phyloP scores from a whole-genome alignment of 495 filamentous ascomycete species.

The Penicillium cataractarum region DNA sequence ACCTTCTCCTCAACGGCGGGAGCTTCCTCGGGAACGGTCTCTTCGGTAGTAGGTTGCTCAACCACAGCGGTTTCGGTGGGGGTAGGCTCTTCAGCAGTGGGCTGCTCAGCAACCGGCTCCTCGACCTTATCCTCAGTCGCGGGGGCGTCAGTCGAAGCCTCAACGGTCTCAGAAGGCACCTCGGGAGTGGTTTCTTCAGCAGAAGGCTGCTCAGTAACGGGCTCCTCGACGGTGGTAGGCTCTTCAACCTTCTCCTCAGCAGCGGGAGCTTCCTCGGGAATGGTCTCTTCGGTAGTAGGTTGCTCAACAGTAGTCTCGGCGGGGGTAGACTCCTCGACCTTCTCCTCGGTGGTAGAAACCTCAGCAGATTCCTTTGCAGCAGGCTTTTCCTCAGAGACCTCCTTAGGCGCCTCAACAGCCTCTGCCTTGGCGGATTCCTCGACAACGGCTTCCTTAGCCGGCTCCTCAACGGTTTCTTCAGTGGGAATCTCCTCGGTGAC shows the following conservation, averaged over 20 bases:
- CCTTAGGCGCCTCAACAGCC: conserved; percentile 6
- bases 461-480: conserved; percentile 23
- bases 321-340: not conserved
- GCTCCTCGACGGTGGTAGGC: conserved; percentile 5
- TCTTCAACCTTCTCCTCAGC: not conserved
- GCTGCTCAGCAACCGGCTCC: not conserved
- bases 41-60: not conserved
- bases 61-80: not conserved
- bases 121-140: not conserved
- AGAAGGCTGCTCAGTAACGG: conserved; percentile 3
- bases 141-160: not conserved
- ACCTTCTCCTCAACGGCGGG: not conserved
- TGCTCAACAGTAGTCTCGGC: conserved; percentile 15
- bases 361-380: conserved; percentile 12
- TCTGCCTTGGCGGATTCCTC: conserved; percentile 9
- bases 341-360: not conserved
- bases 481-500: conserved; percentile 2
- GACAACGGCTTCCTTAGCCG: conserved; percentile 12
- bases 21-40: not conserved
- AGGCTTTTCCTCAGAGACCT: conserved; percentile 17
- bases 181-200: not conserved
- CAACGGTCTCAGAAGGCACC: conserved; percentile 5
- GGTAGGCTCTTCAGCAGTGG: not conserved
- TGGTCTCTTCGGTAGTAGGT: conserved; percentile 1
- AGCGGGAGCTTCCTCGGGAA: conserved; percentile 9